These are phyloP conservation scores for Erysiphe pulchra DNA, from an alignment of 2,329 filamentous ascomycete genomes.

Conservation along the genomic window DNA sequence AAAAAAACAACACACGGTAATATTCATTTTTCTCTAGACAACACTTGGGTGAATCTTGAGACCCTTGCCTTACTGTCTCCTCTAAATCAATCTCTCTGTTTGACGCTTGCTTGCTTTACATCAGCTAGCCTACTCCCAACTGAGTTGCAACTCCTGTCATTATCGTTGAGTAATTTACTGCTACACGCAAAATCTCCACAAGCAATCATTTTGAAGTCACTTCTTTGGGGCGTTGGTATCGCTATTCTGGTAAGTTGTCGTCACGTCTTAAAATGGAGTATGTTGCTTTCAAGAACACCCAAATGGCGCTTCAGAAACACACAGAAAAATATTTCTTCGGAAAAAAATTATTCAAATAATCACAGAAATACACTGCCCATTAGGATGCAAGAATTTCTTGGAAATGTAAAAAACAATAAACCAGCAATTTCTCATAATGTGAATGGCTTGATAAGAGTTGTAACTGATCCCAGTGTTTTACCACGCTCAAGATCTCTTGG, in stretches of 20 bases:
- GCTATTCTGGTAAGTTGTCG: slow-evolving; percentile 47
- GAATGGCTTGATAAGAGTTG: no score
- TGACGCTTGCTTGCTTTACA: slow-evolving; percentile 52
- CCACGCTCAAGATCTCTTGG: no score
- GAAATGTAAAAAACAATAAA: no score
- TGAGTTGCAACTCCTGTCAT: slow-evolving; percentile 69
- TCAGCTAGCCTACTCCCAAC: slow-evolving; percentile 70
- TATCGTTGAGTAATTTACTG: slow-evolving; percentile 57
- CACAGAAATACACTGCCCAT: not conserved
- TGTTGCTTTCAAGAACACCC: slow-evolving; percentile 66
- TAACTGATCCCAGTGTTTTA: no score
- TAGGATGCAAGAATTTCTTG: no score
- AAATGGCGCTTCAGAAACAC: slow-evolving; percentile 59
- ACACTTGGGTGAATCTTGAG: slow-evolving; percentile 10
- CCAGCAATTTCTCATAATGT: no score
- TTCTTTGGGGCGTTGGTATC: slow-evolving; percentile 68
- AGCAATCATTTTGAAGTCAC: slow-evolving; percentile 55
- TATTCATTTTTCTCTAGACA: not conserved
- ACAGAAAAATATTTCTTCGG: not conserved
- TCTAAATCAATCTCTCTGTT: slow-evolving; percentile 53
- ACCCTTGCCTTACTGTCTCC: slow-evolving; percentile 40
- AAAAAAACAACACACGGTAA: slow-evolving; percentile 1
- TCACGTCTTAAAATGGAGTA: slow-evolving; percentile 55
- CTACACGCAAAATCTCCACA: slow-evolving; percentile 61
- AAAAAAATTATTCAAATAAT: not conserved